Conservation (phyloP, 2,329 filamentous ascomycete species). For the Cercospora nicotianae region DNA sequence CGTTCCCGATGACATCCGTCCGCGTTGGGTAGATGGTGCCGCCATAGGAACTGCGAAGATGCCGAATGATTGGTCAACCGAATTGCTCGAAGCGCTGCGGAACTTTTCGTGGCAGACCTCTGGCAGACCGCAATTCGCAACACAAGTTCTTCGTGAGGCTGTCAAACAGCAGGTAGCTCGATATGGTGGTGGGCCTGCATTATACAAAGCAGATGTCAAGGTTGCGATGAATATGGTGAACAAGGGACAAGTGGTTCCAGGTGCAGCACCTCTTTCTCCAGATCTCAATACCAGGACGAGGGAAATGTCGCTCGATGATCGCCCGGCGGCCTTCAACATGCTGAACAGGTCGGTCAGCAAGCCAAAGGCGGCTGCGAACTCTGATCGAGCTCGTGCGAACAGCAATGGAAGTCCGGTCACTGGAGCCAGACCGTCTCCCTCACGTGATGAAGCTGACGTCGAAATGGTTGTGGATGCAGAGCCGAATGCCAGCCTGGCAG, state of each 20-base stretch:
- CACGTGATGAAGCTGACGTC: background rate
- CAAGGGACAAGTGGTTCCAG: background rate
- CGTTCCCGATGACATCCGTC: background rate
- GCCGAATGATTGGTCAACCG: background rate
- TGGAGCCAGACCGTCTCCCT: background rate
- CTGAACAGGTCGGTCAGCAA: background rate
- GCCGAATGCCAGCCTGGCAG: background rate
- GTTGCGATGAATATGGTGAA: background rate
- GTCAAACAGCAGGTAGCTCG: slow-evolving; percentile 1
- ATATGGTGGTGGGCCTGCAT: background rate
- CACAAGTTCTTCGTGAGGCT: background rate
- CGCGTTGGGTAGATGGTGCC: background rate
- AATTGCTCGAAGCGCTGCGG: slow-evolving; percentile 2
- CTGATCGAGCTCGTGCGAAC: background rate
- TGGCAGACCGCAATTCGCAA: background rate
- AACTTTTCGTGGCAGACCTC: slow-evolving; percentile 1
- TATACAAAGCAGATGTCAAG: background rate
- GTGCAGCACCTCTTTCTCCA: background rate
- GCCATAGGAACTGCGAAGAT: background rate
- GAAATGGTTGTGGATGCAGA: background rate
- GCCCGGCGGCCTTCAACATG: background rate
- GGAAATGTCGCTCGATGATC: background rate
- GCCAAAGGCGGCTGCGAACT: background rate
- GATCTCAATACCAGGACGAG: background rate
- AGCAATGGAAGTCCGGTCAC: background rate